Evolutionary conservation across 768 basidiomycete species (phyloP).

Genomic region (Harrya chromipes): DNA sequence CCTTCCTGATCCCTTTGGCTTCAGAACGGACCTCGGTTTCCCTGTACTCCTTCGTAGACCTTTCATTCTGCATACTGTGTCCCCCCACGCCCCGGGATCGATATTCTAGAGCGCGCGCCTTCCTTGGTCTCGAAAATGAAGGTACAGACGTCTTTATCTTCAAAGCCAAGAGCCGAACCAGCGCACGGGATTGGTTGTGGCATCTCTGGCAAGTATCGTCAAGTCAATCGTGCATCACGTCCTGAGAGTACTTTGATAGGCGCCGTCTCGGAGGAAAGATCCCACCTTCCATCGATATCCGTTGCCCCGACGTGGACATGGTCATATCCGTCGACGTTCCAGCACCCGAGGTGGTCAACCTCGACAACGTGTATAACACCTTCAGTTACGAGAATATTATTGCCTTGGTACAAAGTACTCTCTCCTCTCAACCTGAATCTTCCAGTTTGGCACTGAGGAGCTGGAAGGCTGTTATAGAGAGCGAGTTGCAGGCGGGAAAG

Average conservation of each 20-base stretch:
- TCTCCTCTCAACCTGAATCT: conserved; percentile 39
- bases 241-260: conserved; percentile 39
- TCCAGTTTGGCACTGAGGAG: conserved; percentile 35
- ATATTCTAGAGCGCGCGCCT: conserved; percentile 41
- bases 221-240: not conserved
- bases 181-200: conserved; percentile 91
- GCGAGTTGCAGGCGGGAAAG: conserved; percentile 51
- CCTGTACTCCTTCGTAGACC: conserved; percentile 82
- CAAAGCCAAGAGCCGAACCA: conserved; percentile 72
- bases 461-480: conserved; percentile 60
- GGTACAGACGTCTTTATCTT: conserved; percentile 88
- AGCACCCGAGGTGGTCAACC: conserved; percentile 36
- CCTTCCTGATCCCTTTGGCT: conserved; percentile 73
- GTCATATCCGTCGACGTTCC: conserved; percentile 73
- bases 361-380: conserved; percentile 40
- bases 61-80: conserved; percentile 77
- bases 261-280: conserved; percentile 68
- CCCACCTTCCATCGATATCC: conserved; percentile 66
- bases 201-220: conserved; percentile 60
- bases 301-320: conserved; percentile 63
- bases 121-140: conserved; percentile 49
- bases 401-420: conserved; percentile 52
- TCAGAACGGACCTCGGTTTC: conserved; percentile 65
- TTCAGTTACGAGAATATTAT: conserved; percentile 65
- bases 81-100: conserved; percentile 46